Base-by-base conservation (phyloP, 352 stramenopile genomes). In the Elongisporangium senticosum region DNA sequence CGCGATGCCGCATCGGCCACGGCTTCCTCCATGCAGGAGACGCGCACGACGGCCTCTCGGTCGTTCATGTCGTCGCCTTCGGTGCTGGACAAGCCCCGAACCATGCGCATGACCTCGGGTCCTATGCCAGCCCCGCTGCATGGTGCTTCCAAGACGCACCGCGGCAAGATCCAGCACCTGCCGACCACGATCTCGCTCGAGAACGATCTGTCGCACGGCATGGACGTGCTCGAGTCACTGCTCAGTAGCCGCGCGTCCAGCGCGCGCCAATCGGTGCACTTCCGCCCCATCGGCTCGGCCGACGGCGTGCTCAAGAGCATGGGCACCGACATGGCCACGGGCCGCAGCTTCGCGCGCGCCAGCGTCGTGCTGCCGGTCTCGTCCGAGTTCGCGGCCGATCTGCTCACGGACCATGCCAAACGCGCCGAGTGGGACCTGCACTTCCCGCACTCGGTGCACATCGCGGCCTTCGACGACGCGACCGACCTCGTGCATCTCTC, bases 381-480 rank as follows among this genome's bases (percentile, higher is more conserved):
- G 7, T 85, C 81, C 0, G 81, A 89, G 59, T 75, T 90, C n/a
- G 78, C 68, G 1, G 72, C 77, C 15, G 77, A 75, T 48, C 71
- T 89, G 49, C 67, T 93, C 23, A 64, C 74, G 2, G 84, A 93
- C 53, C 77, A 91, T 55, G 65, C 65, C 5, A 83, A 83, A 61
- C 81, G 84, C 14, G 68, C 74, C n/a, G 81, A 91, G 15, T 93
- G 84, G 84, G 84, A 93, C 53, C 51, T 86, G 7, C 79, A 91
- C 43, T 93, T 93, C 52, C 82, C 81, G 0, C 55, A 61, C 4
- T 87, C 81, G 7, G 62, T 60, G 3, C 79, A 89, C 48, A 69
- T 93, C 4, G 84, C 84, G 1, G 83, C 71, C 2, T 93, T 87
- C 58, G 84, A 90, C 49, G 84, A 90, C 22, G 72, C 75, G 10